Conservation (phyloP, 2,329 filamentous ascomycete genomes). For the Colletotrichum camelliae region DNA sequence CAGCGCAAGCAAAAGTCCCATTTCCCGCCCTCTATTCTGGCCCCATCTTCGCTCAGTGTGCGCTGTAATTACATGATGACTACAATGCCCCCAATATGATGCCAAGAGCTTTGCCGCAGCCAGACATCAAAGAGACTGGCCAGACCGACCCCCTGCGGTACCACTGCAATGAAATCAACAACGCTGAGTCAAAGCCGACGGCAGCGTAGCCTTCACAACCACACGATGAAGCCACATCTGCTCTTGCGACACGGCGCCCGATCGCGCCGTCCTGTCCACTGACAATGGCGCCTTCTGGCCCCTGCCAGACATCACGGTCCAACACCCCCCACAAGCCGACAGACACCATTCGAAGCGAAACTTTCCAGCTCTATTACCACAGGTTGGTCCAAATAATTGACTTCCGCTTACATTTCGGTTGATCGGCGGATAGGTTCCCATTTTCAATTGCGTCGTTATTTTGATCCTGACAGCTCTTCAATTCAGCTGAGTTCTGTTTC, state of each 20-base stretch:
- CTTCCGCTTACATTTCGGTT: neutral
- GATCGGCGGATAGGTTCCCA: neutral
- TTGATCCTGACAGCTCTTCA: neutral
- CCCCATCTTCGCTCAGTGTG: neutral
- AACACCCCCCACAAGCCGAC: neutral
- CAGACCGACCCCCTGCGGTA: neutral
- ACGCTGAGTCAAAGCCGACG: neutral
- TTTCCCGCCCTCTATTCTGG: neutral
- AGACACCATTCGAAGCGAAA: neutral
- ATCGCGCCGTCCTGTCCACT: neutral
- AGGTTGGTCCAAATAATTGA: neutral
- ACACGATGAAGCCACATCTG: neutral
- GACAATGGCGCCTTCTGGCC: neutral
- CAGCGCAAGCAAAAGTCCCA: neutral
- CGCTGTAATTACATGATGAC: neutral
- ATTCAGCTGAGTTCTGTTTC: neutral
- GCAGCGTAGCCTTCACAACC: neutral
- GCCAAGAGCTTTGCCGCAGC: neutral
- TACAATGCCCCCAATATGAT: neutral
- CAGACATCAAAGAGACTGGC: neutral
- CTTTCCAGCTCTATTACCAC: neutral
- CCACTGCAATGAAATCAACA: neutral
- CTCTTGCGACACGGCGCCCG: neutral
- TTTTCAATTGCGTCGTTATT: neutral
- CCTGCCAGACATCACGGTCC: neutral